phyloP scores from a whole-genome alignment of 2,329 filamentous ascomycete species.

The Allantophomopsis lycopodina region DNA sequence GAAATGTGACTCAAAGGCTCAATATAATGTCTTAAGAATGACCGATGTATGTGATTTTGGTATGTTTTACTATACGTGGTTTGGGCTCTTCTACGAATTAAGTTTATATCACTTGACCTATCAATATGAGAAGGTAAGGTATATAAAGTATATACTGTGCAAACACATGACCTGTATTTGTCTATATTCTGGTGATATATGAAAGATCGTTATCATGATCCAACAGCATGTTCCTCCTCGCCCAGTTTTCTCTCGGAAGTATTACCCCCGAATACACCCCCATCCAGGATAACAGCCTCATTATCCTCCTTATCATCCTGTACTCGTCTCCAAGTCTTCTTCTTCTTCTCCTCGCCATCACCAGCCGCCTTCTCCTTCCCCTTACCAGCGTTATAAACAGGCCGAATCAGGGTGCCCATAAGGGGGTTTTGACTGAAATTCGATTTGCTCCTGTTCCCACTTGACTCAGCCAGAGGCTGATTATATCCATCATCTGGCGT shows the following conservation, averaged over 20 bases:
- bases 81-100: too few relatives aligned
- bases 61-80: too few relatives aligned
- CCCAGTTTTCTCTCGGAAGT: slow-evolving; percentile 6
- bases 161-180: too few relatives aligned
- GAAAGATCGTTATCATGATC: slow-evolving; percentile 1
- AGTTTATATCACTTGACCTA: too few relatives aligned
- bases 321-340: slow-evolving; percentile 23
- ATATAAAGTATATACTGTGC: too few relatives aligned
- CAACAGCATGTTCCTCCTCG: slow-evolving; percentile 12
- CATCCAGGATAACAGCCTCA: slow-evolving; percentile 24
- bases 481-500: slow-evolving; percentile 1
- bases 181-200: too few relatives aligned
- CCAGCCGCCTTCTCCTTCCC: slow-evolving; percentile 6
- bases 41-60: too few relatives aligned
- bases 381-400: slow-evolving; percentile 18
- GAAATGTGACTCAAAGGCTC: too few relatives aligned
- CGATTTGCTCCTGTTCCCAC: slow-evolving; percentile 11
- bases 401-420: slow-evolving; percentile 19
- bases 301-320: slow-evolving; percentile 26
- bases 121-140: too few relatives aligned
- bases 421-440: slow-evolving; percentile 21
- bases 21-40: too few relatives aligned
- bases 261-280: slow-evolving; percentile 17
- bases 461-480: slow-evolving; percentile 4
- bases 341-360: slow-evolving; percentile 8